A percentile compares a stretch with the other conserved stretches of the same genome.
phyloP scores from a whole-genome alignment of 2,329 filamentous ascomycete genomes.

The Chrysoporthe deuterocubensis region DNA sequence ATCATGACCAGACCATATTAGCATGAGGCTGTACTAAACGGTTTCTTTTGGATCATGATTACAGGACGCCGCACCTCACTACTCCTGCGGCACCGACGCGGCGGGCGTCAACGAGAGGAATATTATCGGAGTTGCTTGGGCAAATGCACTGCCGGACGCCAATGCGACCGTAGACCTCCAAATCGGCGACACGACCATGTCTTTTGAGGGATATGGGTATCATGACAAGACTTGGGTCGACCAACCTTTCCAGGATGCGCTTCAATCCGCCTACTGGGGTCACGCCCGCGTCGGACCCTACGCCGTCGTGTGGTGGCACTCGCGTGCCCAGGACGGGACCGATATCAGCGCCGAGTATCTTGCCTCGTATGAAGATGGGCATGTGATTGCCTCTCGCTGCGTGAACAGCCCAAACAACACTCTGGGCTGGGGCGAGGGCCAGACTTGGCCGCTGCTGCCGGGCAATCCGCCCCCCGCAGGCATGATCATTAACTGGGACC shows the following conservation, averaged over 20 bases:
- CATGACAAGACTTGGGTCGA: conserved; percentile 1
- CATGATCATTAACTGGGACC: conserved; percentile 4
- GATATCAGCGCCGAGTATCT: background rate
- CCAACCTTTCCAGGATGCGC: background rate
- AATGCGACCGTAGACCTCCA: too few species aligned
- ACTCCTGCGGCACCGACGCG: too few species aligned
- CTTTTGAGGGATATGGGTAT: background rate
- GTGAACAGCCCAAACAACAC: conserved; percentile 6
- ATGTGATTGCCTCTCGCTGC: conserved; percentile 4
- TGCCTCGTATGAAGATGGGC: background rate
- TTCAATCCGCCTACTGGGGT: background rate
- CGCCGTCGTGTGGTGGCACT: background rate
- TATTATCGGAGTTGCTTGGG: too few species aligned
- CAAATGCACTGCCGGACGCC: too few species aligned
- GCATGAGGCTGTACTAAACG: too few species aligned
- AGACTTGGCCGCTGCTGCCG: background rate
- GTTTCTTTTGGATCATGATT: too few species aligned
- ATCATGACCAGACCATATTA: too few species aligned
- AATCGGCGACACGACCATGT: background rate
- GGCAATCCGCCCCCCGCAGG: background rate
- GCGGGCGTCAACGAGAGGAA: too few species aligned
- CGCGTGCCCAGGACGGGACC: background rate
- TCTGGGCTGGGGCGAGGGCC: conserved; percentile 3
- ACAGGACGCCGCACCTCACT: too few species aligned
- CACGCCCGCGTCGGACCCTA: background rate